Evolutionary conservation across 1,284 basidiomycete species (phyloP).

Genomic region (Boletus sp.): DNA sequence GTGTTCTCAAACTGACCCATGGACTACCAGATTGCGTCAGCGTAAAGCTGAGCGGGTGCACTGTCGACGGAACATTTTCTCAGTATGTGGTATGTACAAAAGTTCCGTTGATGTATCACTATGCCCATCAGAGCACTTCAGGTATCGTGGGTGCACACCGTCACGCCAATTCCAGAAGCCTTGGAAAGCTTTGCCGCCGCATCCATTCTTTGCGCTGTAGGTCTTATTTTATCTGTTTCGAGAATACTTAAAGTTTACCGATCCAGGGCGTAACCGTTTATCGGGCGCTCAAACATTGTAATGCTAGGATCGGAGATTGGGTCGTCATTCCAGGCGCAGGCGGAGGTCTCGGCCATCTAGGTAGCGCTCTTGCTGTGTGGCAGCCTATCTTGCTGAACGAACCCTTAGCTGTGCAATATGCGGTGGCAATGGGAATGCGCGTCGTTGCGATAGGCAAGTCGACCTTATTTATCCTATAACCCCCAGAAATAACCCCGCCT

Average conservation of each 20-base stretch:
- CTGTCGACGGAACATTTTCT: slow-evolving; percentile 83
- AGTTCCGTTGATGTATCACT: too few species aligned
- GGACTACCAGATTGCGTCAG: slow-evolving; percentile 56
- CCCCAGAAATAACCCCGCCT: background rate
- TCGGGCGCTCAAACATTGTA: slow-evolving; percentile 80
- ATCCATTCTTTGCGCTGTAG: slow-evolving; percentile 80
- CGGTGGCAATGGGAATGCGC: slow-evolving; percentile 72
- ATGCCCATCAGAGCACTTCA: slow-evolving; percentile 22
- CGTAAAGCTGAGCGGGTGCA: slow-evolving; percentile 71
- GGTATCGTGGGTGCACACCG: slow-evolving; percentile 67
- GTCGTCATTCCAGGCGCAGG: slow-evolving; percentile 82
- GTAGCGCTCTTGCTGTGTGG: slow-evolving; percentile 32
- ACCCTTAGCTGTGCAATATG: slow-evolving; percentile 72
- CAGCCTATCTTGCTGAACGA: background rate
- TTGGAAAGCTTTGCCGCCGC: slow-evolving; percentile 74
- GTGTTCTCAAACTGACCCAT: too few species aligned
- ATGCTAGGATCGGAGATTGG: slow-evolving; percentile 77
- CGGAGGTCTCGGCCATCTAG: slow-evolving; percentile 72
- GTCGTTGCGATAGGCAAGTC: slow-evolving; percentile 74
- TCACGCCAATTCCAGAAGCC: slow-evolving; percentile 76
- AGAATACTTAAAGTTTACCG: background rate
- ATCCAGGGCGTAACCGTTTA: slow-evolving; percentile 77
- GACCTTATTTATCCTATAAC: too few species aligned
- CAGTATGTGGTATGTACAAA: slow-evolving; percentile 65
- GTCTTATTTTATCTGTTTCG: slow-evolving; percentile 22